Evolutionary conservation across 139 green algal species (phyloP), one percentile per base, ranked within the genome.

Genomic region (Asterochloris sp.): DNA sequence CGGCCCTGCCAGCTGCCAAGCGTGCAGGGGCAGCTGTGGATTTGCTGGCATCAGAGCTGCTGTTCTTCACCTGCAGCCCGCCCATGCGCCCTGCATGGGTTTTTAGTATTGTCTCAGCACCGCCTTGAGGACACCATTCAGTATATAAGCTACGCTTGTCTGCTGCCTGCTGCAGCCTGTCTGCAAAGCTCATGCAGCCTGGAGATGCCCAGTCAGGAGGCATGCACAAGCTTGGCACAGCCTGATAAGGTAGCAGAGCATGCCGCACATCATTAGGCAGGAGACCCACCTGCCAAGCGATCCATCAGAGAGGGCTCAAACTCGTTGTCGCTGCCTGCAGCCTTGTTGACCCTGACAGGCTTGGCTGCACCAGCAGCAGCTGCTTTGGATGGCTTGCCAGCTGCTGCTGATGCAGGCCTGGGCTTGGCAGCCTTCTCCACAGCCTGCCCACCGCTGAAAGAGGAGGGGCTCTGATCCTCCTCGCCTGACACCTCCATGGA

Each of bases 1-100:
- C 81, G 60, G 81, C 74, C 0, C 81, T 63, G 54, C 27, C 38
- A 38, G 74, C 61, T 24, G 62, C 73, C 28, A 74, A 69, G 13
- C 24, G 11, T 19, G 66, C 69, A 73, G 80, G 26, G 66, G 73
- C 68, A 12, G 61, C 23, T 62, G 81, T 15, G n/a, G 24, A 19
- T 24, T 76, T 78, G 74, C 60, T 68, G 12, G 23, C 60, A 63
- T 80, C 21, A 26, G 74, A 80, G 19, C 61, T 60, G 38, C 26
- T 63, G 54, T 28, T 78, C 71, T 82, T 83, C 17, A 90, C 63
- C 0, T 76, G 27, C 66, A 90, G 67, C 0, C 28, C 74, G 23
- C 62, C 80, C 85, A 92, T 83, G 67, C 88, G 85, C 63, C 85
- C 86, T 86, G 77, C 69, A 80, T 28, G 12, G 12, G 66, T 71